These are phyloP conservation scores for Aspergillus avenaceus DNA, from an alignment of 495 filamentous ascomycete genomes.

Conservation along the genomic window DNA sequence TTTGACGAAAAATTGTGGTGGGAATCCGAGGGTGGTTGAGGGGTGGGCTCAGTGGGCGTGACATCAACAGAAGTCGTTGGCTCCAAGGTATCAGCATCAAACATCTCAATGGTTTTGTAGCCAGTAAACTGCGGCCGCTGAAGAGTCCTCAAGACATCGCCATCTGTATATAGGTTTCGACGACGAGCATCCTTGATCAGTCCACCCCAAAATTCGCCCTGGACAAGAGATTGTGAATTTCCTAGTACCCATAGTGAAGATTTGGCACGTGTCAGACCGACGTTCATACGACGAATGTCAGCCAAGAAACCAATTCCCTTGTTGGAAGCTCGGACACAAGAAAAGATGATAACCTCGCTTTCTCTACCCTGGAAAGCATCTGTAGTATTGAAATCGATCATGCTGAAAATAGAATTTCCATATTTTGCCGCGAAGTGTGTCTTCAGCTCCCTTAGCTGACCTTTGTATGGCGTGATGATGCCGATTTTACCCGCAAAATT, in stretches of 20 bases:
- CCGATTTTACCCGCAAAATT: constrained; percentile 83
- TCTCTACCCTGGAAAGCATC: constrained; percentile 97
- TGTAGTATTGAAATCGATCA: constrained; percentile 95
- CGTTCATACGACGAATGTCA: constrained; percentile 99
- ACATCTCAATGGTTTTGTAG: constrained; percentile 46
- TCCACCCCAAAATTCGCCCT: constrained; percentile 85
- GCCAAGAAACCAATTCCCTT: constrained; percentile 97
- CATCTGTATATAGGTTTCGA: constrained; percentile 72
- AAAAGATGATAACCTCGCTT: constrained; percentile 97
- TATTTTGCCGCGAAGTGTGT: constrained; percentile 63
- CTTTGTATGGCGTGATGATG: constrained; percentile 96
- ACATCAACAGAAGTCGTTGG: constrained; percentile 11
- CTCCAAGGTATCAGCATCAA: constrained; percentile 25
- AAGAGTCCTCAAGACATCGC: constrained; percentile 54
- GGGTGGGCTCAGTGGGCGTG: constrained; percentile 15
- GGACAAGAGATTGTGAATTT: constrained; percentile 76
- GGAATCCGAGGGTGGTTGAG: constrained; percentile 24
- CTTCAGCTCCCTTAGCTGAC: constrained; percentile 78
- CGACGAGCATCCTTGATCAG: constrained; percentile 74
- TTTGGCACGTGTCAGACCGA: constrained; percentile 93
- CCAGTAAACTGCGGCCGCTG: constrained; percentile 45
- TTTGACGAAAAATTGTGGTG: constrained; percentile 19
- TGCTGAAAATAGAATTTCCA: constrained; percentile 68
- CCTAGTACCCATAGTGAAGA: constrained; percentile 94
- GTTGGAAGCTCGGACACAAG: constrained; percentile 87